A percentile compares a stretch with the other conserved stretches of the same genome.
phyloP scores from a whole-genome alignment of 306 rosid species.

The Datisca glomerata region DNA sequence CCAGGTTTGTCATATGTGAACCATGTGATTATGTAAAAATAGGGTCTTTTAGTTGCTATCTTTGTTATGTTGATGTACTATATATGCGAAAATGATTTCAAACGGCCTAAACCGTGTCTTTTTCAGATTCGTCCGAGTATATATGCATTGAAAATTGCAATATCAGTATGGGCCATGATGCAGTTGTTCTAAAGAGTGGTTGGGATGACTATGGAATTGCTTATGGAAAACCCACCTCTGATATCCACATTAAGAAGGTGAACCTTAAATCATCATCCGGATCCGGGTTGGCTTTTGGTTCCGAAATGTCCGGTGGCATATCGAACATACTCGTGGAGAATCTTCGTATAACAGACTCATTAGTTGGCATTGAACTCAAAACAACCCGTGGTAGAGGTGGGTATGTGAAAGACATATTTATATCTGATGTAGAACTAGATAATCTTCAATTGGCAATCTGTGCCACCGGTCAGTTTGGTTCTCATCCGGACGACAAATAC shows the following conservation, averaged over 20 bases:
- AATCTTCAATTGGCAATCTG: constrained; percentile 27
- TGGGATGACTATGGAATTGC: constrained; percentile 61
- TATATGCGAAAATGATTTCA: too few relatives aligned
- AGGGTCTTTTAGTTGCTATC: neutral
- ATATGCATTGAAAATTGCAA: constrained; percentile 53
- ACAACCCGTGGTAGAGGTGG: constrained; percentile 58
- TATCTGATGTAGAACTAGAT: constrained; percentile 26
- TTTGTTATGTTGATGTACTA: too few relatives aligned
- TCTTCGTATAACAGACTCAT: constrained; percentile 27
- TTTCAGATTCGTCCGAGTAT: constrained; percentile 42
- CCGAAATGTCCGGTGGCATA: constrained; percentile 69
- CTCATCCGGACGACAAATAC: constrained; percentile 50
- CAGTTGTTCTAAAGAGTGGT: constrained; percentile 55
- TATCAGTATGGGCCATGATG: constrained; percentile 47
- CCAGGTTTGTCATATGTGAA: constrained; percentile 37
- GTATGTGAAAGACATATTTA: constrained; percentile 26
- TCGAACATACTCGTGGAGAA: constrained; percentile 24
- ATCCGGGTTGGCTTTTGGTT: constrained; percentile 44
- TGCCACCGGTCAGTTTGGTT: constrained; percentile 29
- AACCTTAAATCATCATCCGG: constrained; percentile 34
- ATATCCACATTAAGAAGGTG: constrained; percentile 32
- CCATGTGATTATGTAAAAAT: neutral
- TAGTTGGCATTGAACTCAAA: constrained; percentile 34
- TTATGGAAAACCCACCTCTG: constrained; percentile 34
- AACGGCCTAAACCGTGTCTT: too few relatives aligned